Percentiles rank a stretch among this genome's conserved stretches.
Evolutionary conservation across 2,329 filamentous ascomycete species (phyloP).

Genomic region (Sclerotinia borealis): DNA sequence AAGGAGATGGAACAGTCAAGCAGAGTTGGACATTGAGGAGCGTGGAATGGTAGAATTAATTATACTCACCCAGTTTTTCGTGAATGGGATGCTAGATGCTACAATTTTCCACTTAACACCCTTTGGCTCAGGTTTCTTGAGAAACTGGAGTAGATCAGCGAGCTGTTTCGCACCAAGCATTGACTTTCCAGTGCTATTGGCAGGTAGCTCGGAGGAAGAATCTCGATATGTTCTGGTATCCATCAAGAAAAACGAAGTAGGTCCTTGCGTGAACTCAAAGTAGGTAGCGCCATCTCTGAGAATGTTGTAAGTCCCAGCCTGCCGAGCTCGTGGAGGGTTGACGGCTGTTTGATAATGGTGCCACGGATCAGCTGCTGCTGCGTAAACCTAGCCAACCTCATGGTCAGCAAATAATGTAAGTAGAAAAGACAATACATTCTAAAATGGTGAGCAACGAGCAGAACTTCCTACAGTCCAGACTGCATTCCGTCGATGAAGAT

Average conservation of each 20-base stretch:
- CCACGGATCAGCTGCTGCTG: slow-evolving; percentile 51
- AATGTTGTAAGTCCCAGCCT: slow-evolving; percentile 38
- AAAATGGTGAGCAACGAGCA: not conserved
- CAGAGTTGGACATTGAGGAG: not conserved
- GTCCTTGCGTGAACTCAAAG: slow-evolving; percentile 84
- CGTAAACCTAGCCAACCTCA: slow-evolving; percentile 31
- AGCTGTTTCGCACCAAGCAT: slow-evolving; percentile 83
- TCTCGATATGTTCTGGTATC: slow-evolving; percentile 86
- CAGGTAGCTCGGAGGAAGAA: slow-evolving; percentile 53
- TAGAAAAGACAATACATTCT: not conserved
- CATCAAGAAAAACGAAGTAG: slow-evolving; percentile 88
- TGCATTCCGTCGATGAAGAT: slow-evolving; percentile 13
- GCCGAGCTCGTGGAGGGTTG: slow-evolving; percentile 68
- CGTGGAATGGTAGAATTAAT: not conserved
- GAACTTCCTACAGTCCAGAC: not conserved
- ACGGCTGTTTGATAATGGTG: slow-evolving; percentile 75
- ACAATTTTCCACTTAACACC: slow-evolving; percentile 93
- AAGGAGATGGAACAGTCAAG: not conserved
- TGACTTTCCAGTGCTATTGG: slow-evolving; percentile 62
- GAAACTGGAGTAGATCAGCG: slow-evolving; percentile 70
- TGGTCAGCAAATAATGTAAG: not conserved
- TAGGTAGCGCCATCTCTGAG: slow-evolving; percentile 61
- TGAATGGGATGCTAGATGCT: slow-evolving; percentile 86
- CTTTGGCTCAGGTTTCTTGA: slow-evolving; percentile 62
- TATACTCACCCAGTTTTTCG: slow-evolving; percentile 74